These are phyloP conservation scores for Xylariaceae sp. DNA, from an alignment of 2,329 filamentous ascomycete species.

Conservation along the genomic window DNA sequence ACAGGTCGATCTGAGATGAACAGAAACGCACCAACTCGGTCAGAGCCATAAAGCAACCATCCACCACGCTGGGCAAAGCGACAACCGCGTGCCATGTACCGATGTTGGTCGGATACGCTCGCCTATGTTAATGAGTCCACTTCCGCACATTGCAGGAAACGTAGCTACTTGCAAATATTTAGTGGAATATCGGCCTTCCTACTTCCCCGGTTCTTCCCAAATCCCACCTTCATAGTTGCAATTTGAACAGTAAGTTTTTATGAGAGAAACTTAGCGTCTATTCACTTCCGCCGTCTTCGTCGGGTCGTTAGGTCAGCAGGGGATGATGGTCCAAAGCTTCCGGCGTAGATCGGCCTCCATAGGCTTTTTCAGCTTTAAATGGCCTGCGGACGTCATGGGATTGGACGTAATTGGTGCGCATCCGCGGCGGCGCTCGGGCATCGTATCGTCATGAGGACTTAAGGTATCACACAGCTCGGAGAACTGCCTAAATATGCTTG, in stretches of 20 bases:
- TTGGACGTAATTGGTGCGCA: slow-evolving; percentile 2
- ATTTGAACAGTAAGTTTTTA: slow-evolving; percentile 1
- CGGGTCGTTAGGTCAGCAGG: not conserved
- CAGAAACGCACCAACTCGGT: slow-evolving; percentile 13
- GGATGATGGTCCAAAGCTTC: not conserved
- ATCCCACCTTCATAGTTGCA: not conserved
- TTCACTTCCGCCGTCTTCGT: slow-evolving; percentile 2
- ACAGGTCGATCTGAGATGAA: slow-evolving; percentile 2
- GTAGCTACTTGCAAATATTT: slow-evolving; percentile 6
- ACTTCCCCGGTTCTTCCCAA: not conserved
- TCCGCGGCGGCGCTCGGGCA: not conserved
- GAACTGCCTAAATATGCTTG: slow-evolving; percentile 1
- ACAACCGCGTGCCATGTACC: not conserved
- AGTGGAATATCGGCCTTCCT: not conserved
- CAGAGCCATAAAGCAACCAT: slow-evolving; percentile 2
- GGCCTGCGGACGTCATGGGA: slow-evolving; percentile 1
- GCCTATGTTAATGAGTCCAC: not conserved
- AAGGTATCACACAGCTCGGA: slow-evolving; percentile 4
- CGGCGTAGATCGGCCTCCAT: not conserved
- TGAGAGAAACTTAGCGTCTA: slow-evolving; percentile 6
- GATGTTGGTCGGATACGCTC: slow-evolving; percentile 2
- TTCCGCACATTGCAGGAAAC: not conserved
- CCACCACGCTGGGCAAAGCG: not conserved
- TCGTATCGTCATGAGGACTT: slow-evolving; percentile 4
- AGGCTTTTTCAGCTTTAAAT: not conserved